These are phyloP conservation scores for Begonia masoniana DNA, from an alignment of 306 rosid genomes.

Conservation along the genomic window DNA sequence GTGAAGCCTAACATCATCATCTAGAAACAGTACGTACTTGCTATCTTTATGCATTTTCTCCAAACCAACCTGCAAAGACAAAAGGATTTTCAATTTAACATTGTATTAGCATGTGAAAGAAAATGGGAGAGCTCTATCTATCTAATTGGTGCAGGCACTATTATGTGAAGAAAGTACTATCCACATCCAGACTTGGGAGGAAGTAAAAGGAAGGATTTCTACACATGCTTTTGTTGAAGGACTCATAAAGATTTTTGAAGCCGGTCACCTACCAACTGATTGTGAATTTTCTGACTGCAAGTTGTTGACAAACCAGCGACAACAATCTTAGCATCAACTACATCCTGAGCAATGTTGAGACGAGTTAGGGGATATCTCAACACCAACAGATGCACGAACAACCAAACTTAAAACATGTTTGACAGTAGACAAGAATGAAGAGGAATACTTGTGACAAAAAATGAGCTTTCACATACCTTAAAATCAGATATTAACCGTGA, in stretches of 20 bases:
- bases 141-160: no score
- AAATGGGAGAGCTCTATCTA: no score
- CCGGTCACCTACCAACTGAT: conserved; percentile 55
- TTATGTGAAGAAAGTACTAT: no score
- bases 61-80: conserved; percentile 65
- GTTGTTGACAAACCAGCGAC: conserved; percentile 89
- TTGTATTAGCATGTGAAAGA: no score
- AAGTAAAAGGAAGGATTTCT: no score
- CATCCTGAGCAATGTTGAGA: conserved; percentile 36
- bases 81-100: neutral
- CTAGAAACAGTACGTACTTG: conserved; percentile 84
- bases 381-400: neutral
- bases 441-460: no score
- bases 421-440: no score
- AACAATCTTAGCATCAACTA: conserved; percentile 61
- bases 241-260: no score
- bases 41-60: conserved; percentile 74
- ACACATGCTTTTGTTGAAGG: no score
- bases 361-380: conserved; percentile 3
- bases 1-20: conserved; percentile 91
- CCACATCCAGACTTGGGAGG: no score
- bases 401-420: no score
- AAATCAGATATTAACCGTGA: conserved; percentile 44
- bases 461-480: conserved; percentile 24
- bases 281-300: conserved; percentile 97